Evolutionary conservation across 2,329 filamentous ascomycete genomes (phyloP).

Genomic region (Monascus ruber): DNA sequence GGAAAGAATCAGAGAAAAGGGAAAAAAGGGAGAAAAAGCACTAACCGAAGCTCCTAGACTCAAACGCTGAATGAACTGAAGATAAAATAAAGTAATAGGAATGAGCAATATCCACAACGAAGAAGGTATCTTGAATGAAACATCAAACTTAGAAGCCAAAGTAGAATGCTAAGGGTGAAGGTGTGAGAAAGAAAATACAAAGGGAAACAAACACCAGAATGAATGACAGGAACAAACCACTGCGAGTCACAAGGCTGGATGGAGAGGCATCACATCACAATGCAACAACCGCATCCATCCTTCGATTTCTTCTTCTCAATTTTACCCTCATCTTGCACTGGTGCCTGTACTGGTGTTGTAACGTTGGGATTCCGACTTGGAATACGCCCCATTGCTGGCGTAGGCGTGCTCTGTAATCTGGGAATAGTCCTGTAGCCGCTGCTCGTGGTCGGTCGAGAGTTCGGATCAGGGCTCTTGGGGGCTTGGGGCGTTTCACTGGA

Average conservation of each 20-base stretch:
- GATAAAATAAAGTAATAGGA: too few relatives aligned
- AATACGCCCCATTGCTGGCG: slow-evolving; percentile 22
- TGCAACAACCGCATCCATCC: slow-evolving; percentile 56
- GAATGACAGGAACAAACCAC: slow-evolving; percentile 1
- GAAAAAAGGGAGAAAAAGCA: slow-evolving; percentile 2
- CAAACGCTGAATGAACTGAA: too few relatives aligned
- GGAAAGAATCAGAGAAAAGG: slow-evolving; percentile 5
- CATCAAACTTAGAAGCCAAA: slow-evolving; percentile 5
- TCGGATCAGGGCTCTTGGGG: slow-evolving; percentile 22
- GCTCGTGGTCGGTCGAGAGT: slow-evolving; percentile 27
- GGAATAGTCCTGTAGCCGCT: slow-evolving; percentile 42
- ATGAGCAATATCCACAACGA: not conserved
- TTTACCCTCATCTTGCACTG: slow-evolving; percentile 20
- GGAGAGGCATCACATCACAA: slow-evolving; percentile 53
- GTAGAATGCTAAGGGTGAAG: slow-evolving; percentile 2
- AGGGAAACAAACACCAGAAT: slow-evolving; percentile 7
- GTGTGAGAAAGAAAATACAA: slow-evolving; percentile 6
- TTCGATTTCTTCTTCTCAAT: slow-evolving; percentile 36
- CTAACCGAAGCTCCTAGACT: too few relatives aligned
- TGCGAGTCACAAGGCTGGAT: slow-evolving; percentile 1
- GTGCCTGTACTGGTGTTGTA: slow-evolving; percentile 43
- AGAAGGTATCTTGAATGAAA: slow-evolving; percentile 2
- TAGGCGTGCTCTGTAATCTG: slow-evolving; percentile 29
- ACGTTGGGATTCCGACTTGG: slow-evolving; percentile 33
- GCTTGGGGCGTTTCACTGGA: slow-evolving; percentile 11